phyloP scores from a whole-genome alignment of 306 rosid species.

The Vigna trinervia region DNA sequence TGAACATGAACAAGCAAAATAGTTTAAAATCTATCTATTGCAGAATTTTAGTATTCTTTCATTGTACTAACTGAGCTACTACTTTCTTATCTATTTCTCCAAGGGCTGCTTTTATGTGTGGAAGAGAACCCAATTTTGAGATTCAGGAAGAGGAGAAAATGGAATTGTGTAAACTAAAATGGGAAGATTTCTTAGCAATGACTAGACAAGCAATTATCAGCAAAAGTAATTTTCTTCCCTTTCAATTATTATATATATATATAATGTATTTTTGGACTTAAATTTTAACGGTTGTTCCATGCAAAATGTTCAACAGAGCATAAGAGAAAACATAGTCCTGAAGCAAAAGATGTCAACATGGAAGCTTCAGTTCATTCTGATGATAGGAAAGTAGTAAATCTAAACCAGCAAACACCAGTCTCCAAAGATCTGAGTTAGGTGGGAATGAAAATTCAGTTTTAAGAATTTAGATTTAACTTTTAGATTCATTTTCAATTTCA shows the following conservation, averaged over 20 bases:
- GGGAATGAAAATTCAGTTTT: slow-evolving; percentile 39
- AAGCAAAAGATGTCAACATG: slow-evolving; percentile 21
- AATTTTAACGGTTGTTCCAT: slow-evolving; percentile 39
- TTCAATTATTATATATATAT: neutral
- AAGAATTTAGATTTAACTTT: slow-evolving; percentile 42
- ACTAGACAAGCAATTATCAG: slow-evolving; percentile 68
- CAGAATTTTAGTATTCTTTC: neutral
- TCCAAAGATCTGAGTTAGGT: slow-evolving; percentile 48
- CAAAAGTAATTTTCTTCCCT: slow-evolving; percentile 60
- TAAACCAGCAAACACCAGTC: neutral
- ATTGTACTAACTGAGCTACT: neutral
- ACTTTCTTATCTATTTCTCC: slow-evolving; percentile 18
- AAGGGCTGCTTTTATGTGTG: slow-evolving; percentile 95
- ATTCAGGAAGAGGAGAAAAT: slow-evolving; percentile 69
- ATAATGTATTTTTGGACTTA: neutral
- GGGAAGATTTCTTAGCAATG: slow-evolving; percentile 84
- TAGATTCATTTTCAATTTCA: slow-evolving; percentile 50
- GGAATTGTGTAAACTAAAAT: slow-evolving; percentile 67
- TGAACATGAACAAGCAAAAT: neutral
- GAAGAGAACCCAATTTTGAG: slow-evolving; percentile 90
- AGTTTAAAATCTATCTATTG: slow-evolving; percentile 21
- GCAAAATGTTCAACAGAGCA: slow-evolving; percentile 54
- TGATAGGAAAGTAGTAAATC: neutral
- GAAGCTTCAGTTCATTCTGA: slow-evolving; percentile 42
- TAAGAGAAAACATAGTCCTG: slow-evolving; percentile 51